A percentile compares a stretch with the other conserved stretches of the same genome.
Evolutionary conservation across 2,329 filamentous ascomycete species (phyloP).

Genomic region (Apiospora hydei): DNA sequence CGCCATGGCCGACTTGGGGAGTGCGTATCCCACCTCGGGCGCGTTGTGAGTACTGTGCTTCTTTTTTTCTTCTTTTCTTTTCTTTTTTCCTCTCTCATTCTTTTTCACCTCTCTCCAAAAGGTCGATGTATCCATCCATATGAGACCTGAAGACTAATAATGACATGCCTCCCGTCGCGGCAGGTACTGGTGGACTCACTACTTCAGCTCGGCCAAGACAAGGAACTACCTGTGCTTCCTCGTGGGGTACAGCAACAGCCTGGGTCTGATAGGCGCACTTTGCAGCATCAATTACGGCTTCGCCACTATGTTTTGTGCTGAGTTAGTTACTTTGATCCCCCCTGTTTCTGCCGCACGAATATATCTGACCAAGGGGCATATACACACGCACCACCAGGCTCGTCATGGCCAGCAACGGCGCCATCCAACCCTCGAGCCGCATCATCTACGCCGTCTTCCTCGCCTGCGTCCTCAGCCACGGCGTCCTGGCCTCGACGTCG

Average conservation of each 20-base stretch:
- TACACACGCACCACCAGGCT: neutral
- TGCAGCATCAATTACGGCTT: conserved; percentile 21
- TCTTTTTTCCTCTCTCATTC: too few relatives aligned
- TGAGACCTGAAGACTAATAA: too few relatives aligned
- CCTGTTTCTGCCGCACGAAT: neutral
- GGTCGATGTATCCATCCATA: too few relatives aligned
- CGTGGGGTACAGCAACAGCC: conserved; percentile 20
- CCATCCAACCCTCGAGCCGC: neutral
- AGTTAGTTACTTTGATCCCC: neutral
- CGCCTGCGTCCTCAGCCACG: neutral
- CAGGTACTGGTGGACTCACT: conserved; percentile 23
- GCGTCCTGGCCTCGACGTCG: neutral
- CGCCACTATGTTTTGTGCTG: conserved; percentile 19
- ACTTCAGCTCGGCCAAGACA: conserved; percentile 17
- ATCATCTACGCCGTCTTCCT: conserved; percentile 15
- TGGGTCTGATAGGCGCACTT: conserved; percentile 4
- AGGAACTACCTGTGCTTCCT: conserved; percentile 22
- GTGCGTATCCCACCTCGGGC: conserved; percentile 7
- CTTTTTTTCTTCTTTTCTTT: too few relatives aligned
- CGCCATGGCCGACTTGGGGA: conserved; percentile 20
- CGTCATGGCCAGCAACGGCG: conserved; percentile 18
- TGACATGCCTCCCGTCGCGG: too few relatives aligned
- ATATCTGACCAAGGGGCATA: neutral
- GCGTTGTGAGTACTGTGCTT: neutral
- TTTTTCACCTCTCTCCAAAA: too few relatives aligned